Percentiles rank a stretch among this genome's conserved stretches.
Conservation (phyloP, 176 grass and related monocot species). For the Eremochloa ophiuroides region DNA sequence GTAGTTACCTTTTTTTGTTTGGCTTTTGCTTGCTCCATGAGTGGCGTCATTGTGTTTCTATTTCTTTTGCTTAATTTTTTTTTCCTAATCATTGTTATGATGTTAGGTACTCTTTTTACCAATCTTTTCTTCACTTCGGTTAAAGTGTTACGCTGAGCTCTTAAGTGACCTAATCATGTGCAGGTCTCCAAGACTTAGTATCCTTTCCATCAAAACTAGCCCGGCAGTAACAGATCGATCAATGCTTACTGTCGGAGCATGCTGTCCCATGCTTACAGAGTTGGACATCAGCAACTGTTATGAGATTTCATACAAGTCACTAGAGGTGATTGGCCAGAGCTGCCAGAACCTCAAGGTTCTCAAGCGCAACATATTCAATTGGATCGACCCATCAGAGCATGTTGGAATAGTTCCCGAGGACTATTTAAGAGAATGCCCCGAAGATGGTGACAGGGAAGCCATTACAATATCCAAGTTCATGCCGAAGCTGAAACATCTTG, state of each 20-base stretch:
- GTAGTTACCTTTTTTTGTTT: neutral
- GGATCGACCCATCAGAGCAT: conserved; percentile 83
- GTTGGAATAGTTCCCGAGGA: conserved; percentile 60
- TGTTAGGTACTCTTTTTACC: neutral
- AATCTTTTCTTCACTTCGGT: conserved; percentile 7
- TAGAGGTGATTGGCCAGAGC: conserved; percentile 73
- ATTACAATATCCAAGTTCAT: conserved; percentile 69
- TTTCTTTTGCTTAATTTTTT: neutral
- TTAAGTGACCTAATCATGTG: conserved; percentile 17
- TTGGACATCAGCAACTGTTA: conserved; percentile 93
- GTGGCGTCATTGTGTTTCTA: neutral
- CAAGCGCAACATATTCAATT: conserved; percentile 77
- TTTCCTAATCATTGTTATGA: neutral
- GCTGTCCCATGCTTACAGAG: conserved; percentile 60
- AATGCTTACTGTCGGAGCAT: conserved; percentile 51
- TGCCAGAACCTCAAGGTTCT: conserved; percentile 64
- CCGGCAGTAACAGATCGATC: conserved; percentile 53
- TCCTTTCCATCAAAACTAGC: conserved; percentile 73
- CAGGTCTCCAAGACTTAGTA: conserved; percentile 59
- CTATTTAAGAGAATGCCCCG: conserved; percentile 72
- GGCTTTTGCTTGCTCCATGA: conserved; percentile 1
- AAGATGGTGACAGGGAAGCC: conserved; percentile 84
- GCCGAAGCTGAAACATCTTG: conserved; percentile 78
- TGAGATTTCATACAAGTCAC: conserved; percentile 67
- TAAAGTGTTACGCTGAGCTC: conserved; percentile 7